Base-by-base conservation (phyloP, 805 yeast genomes). In the Clavispora santaluciae region DNA sequence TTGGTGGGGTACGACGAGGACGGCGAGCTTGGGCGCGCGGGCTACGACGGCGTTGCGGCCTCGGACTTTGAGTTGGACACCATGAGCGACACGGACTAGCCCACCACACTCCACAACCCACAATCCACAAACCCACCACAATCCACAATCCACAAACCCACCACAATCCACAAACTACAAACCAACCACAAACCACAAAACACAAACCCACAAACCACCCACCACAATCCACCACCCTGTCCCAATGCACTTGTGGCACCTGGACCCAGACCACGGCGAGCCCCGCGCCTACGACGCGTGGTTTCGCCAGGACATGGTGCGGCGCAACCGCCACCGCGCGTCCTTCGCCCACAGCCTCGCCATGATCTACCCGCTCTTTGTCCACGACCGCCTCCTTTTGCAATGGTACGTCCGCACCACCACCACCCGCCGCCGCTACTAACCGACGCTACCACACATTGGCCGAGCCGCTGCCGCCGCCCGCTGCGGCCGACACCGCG, bases 1-100 rank as follows among this genome's bases (percentile, higher is more conserved):
- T 53, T 68, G 41, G 70, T 66, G 25, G 73, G 73, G 1, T 64
- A 64, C 51, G 65, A 67, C 43, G 69, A 65, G 42, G 59, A 68
- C 42, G 73, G 72, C 9, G 68, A 61, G 25, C 33, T 61, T 18
- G 41, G 43, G 4, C 38, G 37, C 2, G 13, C 22, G 23, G 56
- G 49, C 1, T 57, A 56, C 36, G 48, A 45, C 5, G 37, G 44
- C 16, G 40, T 57, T 22, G 50, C 35, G 2, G 54, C 50, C 22
- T 44, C 40, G 3, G 70, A 67, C 31, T 67, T 66, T 38, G 73
- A 67, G 46, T 51, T 67, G 41, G 64, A 52, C 31, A 28, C 20
- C 12, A 20, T 28, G 20, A 28, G 31, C 20, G 31, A 16, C n/a
- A 15, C 31, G 6, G 31, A 28, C 25, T 10, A 5, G 25, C 11